phyloP scores from a whole-genome alignment of 2,329 filamentous ascomycete genomes.

The Tolypocladium capitatum region DNA sequence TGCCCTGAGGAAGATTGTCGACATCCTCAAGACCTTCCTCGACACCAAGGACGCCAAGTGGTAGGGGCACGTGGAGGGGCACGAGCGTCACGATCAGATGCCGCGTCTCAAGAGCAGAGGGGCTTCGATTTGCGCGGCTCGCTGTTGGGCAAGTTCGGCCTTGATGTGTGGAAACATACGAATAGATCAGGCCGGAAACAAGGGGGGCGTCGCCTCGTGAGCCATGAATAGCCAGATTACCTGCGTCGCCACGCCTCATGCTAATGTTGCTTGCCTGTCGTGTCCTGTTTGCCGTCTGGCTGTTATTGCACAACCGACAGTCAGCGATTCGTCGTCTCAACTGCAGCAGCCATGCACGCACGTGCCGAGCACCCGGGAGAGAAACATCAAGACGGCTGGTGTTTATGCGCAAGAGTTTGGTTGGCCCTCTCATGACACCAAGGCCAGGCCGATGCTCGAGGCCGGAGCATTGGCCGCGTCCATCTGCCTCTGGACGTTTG shows the following conservation, averaged over 20 bases:
- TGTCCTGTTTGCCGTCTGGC: too few relatives aligned
- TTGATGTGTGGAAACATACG: neutral
- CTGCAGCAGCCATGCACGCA: too few relatives aligned
- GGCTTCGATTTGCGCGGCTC: neutral
- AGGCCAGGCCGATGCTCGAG: too few relatives aligned
- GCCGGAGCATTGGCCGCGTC: too few relatives aligned
- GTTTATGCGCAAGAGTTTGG: too few relatives aligned
- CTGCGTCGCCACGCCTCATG: neutral
- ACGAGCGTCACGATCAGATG: neutral
- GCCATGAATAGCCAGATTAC: neutral
- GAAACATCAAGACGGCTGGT: too few relatives aligned
- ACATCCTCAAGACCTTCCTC: slow-evolving; percentile 55
- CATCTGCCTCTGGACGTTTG: too few relatives aligned
- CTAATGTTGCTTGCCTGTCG: too few relatives aligned
- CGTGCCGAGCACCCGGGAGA: too few relatives aligned
- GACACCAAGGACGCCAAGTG: slow-evolving; percentile 44
- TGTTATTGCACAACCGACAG: too few relatives aligned
- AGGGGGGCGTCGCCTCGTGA: neutral
- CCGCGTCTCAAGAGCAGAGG: neutral
- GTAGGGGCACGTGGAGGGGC: slow-evolving; percentile 19
- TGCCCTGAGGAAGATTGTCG: slow-evolving; percentile 65
- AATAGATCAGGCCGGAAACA: neutral
- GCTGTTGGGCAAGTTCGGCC: neutral
- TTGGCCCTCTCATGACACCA: too few relatives aligned
- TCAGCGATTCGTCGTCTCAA: too few relatives aligned